A percentile compares a stretch with the other conserved stretches of the same genome.
Conservation (phyloP, 306 rosid species). For the Hippophae rhamnoides region DNA sequence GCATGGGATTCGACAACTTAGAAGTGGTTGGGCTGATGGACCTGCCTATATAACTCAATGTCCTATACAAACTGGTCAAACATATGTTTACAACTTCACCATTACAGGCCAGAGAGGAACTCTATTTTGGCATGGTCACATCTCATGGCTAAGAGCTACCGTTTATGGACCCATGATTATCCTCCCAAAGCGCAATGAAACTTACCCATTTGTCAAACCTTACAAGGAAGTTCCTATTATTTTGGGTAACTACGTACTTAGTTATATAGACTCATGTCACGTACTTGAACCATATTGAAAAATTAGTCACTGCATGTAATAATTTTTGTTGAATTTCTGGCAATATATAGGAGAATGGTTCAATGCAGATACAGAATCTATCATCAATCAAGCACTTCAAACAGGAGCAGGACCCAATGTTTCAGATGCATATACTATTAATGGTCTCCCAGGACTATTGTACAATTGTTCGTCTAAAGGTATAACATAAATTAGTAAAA, state of each 20-base stretch:
- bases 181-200: slow-evolving; percentile 51
- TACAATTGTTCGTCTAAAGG: slow-evolving; percentile 75
- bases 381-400: slow-evolving; percentile 70
- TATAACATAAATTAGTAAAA: slow-evolving; percentile 3
- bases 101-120: slow-evolving; percentile 73
- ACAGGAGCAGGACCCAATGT: slow-evolving; percentile 77
- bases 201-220: slow-evolving; percentile 74
- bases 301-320: not conserved
- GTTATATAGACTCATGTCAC: too few relatives aligned
- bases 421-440: slow-evolving; percentile 76
- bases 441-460: slow-evolving; percentile 68
- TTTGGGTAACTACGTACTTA: slow-evolving; percentile 44
- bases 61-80: slow-evolving; percentile 56
- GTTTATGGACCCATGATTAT: slow-evolving; percentile 69
- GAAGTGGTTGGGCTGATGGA: slow-evolving; percentile 75
- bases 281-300: too few relatives aligned
- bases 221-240: slow-evolving; percentile 54
- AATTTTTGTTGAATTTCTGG: slow-evolving; percentile 3
- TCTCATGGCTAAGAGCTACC: slow-evolving; percentile 69
- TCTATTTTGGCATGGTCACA: slow-evolving; percentile 75
- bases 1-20: slow-evolving; percentile 67
- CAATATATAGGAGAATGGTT: slow-evolving; percentile 73
- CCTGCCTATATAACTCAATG: slow-evolving; percentile 87
- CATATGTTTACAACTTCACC: slow-evolving; percentile 65
- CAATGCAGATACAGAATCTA: slow-evolving; percentile 64